Conservation (phyloP, 805 yeast genomes). For the Candida andamanensis region DNA sequence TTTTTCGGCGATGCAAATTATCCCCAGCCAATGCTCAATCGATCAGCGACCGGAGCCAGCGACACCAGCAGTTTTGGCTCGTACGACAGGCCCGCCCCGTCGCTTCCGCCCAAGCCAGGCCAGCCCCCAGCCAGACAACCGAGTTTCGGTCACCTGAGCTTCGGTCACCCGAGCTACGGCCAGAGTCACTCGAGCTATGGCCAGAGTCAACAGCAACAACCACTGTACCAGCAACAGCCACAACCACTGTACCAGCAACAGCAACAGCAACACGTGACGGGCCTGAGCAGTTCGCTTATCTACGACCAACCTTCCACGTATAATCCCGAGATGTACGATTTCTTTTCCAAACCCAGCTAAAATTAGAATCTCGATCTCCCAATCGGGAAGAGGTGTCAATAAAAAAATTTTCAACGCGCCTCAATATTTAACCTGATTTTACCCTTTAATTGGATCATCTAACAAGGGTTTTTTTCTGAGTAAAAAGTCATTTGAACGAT, state of each 20-base stretch:
- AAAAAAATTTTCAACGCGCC: conserved; percentile 9
- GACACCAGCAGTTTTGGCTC: conserved; percentile 3
- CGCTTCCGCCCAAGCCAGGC: conserved; percentile 10
- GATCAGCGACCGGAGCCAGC: conserved; percentile 5
- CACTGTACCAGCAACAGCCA: background rate
- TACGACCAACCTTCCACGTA: conserved; percentile 41
- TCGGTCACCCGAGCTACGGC: conserved; percentile 1
- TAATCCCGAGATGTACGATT: conserved; percentile 43
- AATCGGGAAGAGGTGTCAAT: conserved; percentile 7
- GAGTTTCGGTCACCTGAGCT: conserved; percentile 1
- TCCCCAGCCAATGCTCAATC: conserved; percentile 6
- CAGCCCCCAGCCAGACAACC: too few species aligned
- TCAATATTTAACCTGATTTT: too few species aligned
- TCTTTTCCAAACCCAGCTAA: conserved; percentile 22
- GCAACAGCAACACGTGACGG: too few species aligned
- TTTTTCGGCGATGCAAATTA: conserved; percentile 1
- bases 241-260: conserved; percentile 3
- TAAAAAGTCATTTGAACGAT: too few species aligned
- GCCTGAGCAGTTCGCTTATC: too few species aligned
- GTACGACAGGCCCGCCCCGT: conserved; percentile 9
- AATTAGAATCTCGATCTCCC: conserved; percentile 1
- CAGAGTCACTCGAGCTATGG: background rate
- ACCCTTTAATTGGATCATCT: too few species aligned
- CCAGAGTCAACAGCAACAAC: conserved; percentile 2
- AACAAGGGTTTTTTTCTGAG: conserved; percentile 1